Evolutionary conservation across 176 grass and related monocot genomes (phyloP), one percentile per base, ranked within the genome.

Genomic region (Aegilops umbellulata): DNA sequence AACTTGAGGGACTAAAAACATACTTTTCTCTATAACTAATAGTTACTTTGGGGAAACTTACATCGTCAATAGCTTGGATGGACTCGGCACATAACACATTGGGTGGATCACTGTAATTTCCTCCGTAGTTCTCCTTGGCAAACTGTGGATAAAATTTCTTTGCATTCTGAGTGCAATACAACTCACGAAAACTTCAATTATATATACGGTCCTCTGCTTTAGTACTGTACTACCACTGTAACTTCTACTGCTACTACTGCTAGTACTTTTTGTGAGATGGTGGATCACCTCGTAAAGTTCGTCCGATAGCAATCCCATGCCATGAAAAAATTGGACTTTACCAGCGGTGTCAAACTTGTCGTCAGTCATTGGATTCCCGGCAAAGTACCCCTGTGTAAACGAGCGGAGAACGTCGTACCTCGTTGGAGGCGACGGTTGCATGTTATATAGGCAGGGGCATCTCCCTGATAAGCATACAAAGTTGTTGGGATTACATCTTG

Each of bases 351-450:
- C 90, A 22, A 81, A 86, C 22, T 60, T 25, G 16, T 22, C 2
- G 36, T 89, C 90, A 34, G 90, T 92, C 8, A 13, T 9, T 42
- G 77, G 81, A 19, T 89, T 92, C 29, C 90, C 90, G 46, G 36
- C 39, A 29, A 89, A 20, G 66, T 92, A 92, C 34, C 90, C 90
- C 87, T 92, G 69, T n/a, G n/a, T n/a, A n/a, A n/a, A n/a, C n/a
- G n/a, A n/a, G n/a, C n/a, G n/a, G n/a, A n/a, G n/a, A n/a, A n/a
- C n/a, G n/a, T n/a, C n/a, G n/a, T n/a, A n/a, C n/a, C n/a, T n/a
- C n/a, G n/a, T n/a, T n/a, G n/a, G n/a, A n/a, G n/a, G n/a, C n/a
- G n/a, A n/a, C n/a, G n/a, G n/a, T n/a, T n/a, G n/a, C n/a, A n/a
- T n/a, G n/a, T n/a, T n/a, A n/a, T n/a, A n/a, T n/a, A n/a, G n/a